Evolutionary conservation across 164 flowering plant species (phyloP).

Genomic region (grape (Vitis vinifera)): ASM3070453v1 NC_081811.1:11026501-11027000

Average conservation of each 20-base stretch:
- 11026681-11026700: background rate
- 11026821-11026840: conserved; percentile 2
- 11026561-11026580: background rate
- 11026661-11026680: background rate
- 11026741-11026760: background rate
- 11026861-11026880: conserved; percentile 1
- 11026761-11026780: background rate
- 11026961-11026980: background rate
- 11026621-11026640: background rate
- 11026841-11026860: conserved; percentile 4
- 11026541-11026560: conserved; percentile 3
- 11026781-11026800: background rate
- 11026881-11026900: background rate
- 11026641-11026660: too few relatives aligned
- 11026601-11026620: background rate
- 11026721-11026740: background rate
- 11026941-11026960: conserved; percentile 4
- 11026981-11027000: background rate
- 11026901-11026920: conserved; percentile 3
- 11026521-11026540: background rate
- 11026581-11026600: background rate
- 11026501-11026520: background rate
- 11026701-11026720: conserved; percentile 9
- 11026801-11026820: conserved; percentile 8
- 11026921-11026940: background rate